A percentile compares a stretch with the other conserved stretches of the same genome.
phyloP scores from a whole-genome alignment of 305 asterid species.

The Fraxinus ornus region DNA sequence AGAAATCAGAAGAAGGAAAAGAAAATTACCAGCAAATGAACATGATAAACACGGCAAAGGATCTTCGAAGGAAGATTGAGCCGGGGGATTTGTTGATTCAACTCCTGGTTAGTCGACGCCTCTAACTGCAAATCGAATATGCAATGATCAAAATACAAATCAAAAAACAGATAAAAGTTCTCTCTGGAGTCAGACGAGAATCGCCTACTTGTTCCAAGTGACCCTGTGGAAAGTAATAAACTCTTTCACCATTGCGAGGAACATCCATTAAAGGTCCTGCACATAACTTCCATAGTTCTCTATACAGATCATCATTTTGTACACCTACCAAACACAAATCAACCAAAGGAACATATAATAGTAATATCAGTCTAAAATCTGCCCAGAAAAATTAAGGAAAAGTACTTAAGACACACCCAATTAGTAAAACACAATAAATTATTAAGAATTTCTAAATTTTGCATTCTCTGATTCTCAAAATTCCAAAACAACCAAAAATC shows the following conservation, averaged over 20 bases:
- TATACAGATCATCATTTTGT: constrained; percentile 49
- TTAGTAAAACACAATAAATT: not conserved
- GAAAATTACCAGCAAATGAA: constrained; percentile 49
- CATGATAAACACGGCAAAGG: constrained; percentile 59
- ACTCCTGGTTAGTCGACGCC: constrained; percentile 75
- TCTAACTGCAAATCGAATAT: constrained; percentile 51
- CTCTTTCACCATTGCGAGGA: constrained; percentile 56
- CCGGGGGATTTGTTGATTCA: constrained; percentile 53
- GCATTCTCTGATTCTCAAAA: not conserved
- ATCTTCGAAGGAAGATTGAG: constrained; percentile 76
- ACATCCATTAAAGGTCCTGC: constrained; percentile 86
- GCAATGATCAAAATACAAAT: constrained; percentile 10
- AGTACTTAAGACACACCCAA: not conserved
- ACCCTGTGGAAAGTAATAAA: constrained; percentile 87
- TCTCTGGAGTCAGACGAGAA: not conserved
- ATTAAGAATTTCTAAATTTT: not conserved
- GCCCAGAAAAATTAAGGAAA: not conserved
- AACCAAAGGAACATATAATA: not conserved
- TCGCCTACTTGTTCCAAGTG: constrained; percentile 75
- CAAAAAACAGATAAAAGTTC: not conserved
- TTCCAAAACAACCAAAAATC: not conserved
- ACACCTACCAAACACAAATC: constrained; percentile 38
- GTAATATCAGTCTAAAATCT: not conserved
- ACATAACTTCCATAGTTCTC: constrained; percentile 81
- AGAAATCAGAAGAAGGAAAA: not conserved